Base-by-base conservation (phyloP, 169 alveolate species). In the Fabrea salina region DNA sequence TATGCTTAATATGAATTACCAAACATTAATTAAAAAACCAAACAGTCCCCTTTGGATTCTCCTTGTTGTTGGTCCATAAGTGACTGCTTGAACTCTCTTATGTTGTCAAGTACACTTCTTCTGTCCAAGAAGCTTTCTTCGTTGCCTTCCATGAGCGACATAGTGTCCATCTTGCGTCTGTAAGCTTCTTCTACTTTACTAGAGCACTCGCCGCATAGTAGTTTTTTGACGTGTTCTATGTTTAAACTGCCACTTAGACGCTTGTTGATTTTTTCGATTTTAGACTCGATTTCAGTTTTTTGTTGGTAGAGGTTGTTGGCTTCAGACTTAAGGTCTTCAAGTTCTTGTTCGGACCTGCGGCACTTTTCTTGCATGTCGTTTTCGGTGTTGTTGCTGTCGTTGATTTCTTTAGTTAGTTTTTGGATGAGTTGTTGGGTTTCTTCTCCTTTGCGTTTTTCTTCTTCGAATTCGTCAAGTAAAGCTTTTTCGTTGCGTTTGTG, bases 221-320 rank as follows among this genome's bases (percentile, higher is more conserved):
- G 39, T 5, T 64, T 64, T 22, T 64, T 64, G 25, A 64, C 54
- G 32, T 64, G 75, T 7, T 64, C 75, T 19, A 64, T 16, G 41
- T 64, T 64, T 5, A 64, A n/a, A n/a, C 75, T 22, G 16, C 4
- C 4, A 6, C n/a, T 1, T 7, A 64, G 19, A 3, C n/a, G 1
- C 57, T 5, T 5, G 2, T 33, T 64, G 5, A 64, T 19, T 4
- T 32, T 7, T 19, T 22, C 27, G 1, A 64, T 22, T 33, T 64
- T 13, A 64, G 30, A 37, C 75, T 35, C 30, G 47, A 19, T n/a
- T 64, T 64, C 33, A 64, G 16, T 33, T 64, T 64, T 33, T 19
- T 56, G 5, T 64, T 64, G 4, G 41, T 64, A 16, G 4, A 8
- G n/a, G 35, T 56, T 16, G 5, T 16, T 37, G 35, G 49, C 13